Evolutionary conservation across 148 eudicot genomes (phyloP), one percentile per base, ranked within the genome.

Genomic region (Dianthus caryophyllus): DNA sequence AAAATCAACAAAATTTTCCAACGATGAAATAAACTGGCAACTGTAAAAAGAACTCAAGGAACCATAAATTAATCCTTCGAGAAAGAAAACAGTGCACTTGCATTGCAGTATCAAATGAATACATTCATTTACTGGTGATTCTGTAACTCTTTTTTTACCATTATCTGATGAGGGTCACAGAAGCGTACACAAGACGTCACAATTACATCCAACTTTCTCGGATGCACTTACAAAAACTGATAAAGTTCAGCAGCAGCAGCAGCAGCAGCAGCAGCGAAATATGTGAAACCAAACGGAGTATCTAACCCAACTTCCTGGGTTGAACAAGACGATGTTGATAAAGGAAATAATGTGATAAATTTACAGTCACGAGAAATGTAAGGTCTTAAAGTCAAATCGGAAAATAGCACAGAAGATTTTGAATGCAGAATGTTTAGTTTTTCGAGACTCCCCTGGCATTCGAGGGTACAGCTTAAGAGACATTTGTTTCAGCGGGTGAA

Each of bases 161-260:
- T 11, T 16, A 59, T 59, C 41, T 54, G 6, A 66, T 43, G 69
- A 46, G 69, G 47, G 48, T 65, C 68, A n/a, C 58, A 14, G 36
- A 67, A 20, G 44, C 18, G 27, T 17, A 51, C 12, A 15, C 31
- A 53, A 38, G 36, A 39, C 16, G 20, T 7, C 47, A 61, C 21
- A 33, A 33, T 0, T 61, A 38, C 47, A 59, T 38, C 10, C 46
- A 11, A 24, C n/a, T 18, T 61, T 36, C 65, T 18, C 15, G 20
- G 9, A 39, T 61, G 47, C 64, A 36, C 49, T 46, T 25, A 51
- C 36, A 54, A 38, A 53, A 9, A 38, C 48, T 22, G 61, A 20
- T 33, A 33, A 33, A 38, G 24, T 67, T 43, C 62, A 13, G 55
- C 24, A 46, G 20, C 22, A 25, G 51, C 49, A 24, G 62, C 13